Evolutionary conservation across 169 alveolate genomes (phyloP).

Genomic region (Plasmodium fragile): DNA sequence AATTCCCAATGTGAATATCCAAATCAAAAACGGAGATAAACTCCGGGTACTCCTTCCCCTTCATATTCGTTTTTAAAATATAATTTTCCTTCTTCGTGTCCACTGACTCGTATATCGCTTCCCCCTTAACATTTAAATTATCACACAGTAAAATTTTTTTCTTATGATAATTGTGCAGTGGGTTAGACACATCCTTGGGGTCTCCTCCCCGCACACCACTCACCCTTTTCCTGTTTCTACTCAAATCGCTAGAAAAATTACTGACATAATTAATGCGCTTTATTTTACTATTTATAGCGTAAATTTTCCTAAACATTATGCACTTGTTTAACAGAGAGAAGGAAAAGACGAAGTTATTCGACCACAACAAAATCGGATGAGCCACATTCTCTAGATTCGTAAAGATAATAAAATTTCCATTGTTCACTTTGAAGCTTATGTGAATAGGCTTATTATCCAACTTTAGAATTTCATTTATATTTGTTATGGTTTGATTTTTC

Average conservation of each 20-base stretch:
- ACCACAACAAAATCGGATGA: constrained; percentile 73
- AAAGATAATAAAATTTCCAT: constrained; percentile 72
- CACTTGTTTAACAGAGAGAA: constrained; percentile 61
- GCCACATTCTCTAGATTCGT: constrained; percentile 62
- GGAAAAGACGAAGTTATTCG: constrained; percentile 68
- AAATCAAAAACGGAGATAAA: constrained; percentile 64
- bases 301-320: constrained; percentile 63
- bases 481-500: constrained; percentile 33
- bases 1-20: constrained; percentile 64
- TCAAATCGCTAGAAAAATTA: not conserved
- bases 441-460: constrained; percentile 71
- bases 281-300: constrained; percentile 74
- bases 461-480: constrained; percentile 64
- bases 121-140: constrained; percentile 73
- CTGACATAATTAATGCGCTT: constrained; percentile 69
- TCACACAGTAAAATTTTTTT: constrained; percentile 64
- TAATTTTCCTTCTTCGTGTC: constrained; percentile 55
- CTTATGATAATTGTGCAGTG: constrained; percentile 57
- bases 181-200: constrained; percentile 31
- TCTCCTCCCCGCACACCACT: not conserved
- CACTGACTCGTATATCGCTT: constrained; percentile 71
- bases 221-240: not conserved
- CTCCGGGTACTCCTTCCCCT: constrained; percentile 8
- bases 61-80: constrained; percentile 15
- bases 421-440: constrained; percentile 67